Conservation (phyloP, 176 grass and related monocot genomes). For the Neostapfia colusana region DNA sequence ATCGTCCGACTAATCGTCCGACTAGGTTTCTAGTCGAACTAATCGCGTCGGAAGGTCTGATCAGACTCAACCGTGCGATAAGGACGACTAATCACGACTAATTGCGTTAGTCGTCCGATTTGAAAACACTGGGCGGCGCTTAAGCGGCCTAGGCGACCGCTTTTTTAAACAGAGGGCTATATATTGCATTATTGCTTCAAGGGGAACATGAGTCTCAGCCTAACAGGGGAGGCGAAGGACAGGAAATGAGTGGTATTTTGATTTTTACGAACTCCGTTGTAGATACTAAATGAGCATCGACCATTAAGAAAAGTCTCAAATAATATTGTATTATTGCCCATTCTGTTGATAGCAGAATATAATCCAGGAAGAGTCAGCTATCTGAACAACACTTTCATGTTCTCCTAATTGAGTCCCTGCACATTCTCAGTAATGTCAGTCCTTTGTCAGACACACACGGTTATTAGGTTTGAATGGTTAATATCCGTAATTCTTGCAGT, state of each 20-base stretch:
- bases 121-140: too few relatives aligned
- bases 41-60: too few relatives aligned
- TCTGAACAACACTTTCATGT: conserved; percentile 14
- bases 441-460: not conserved
- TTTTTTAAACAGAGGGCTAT: too few relatives aligned
- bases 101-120: too few relatives aligned
- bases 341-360: not conserved
- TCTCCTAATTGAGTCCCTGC: conserved; percentile 2
- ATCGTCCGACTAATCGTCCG: too few relatives aligned
- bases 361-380: not conserved
- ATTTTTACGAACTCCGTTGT: not conserved
- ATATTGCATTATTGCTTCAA: conserved; percentile 1
- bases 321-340: not conserved
- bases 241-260: not conserved
- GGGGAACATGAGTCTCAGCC: not conserved
- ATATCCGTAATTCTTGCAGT: not conserved
- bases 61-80: too few relatives aligned
- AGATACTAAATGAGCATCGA: not conserved
- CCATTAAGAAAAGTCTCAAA: not conserved
- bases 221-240: not conserved
- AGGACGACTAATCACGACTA: too few relatives aligned
- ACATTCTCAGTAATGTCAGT: not conserved
- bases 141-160: too few relatives aligned
- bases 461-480: conserved; percentile 1
- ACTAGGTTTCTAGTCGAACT: too few relatives aligned